These are phyloP conservation scores for Aspergillus sp. DNA, from an alignment of 2,329 filamentous ascomycete species.

Conservation along the genomic window DNA sequence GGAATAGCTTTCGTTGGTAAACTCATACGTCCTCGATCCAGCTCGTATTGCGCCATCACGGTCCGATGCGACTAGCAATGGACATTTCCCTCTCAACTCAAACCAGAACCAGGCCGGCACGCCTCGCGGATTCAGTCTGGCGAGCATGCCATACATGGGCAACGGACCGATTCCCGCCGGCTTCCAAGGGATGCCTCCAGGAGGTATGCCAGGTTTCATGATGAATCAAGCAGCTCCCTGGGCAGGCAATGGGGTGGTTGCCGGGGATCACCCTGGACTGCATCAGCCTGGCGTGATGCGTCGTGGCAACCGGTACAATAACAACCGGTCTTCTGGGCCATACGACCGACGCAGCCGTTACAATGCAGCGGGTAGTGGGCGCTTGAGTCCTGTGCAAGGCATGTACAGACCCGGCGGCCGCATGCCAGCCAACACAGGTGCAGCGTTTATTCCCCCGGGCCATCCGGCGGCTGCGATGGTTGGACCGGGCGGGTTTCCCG, in stretches of 20 bases:
- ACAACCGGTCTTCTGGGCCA: constrained; percentile 58
- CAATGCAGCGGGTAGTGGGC: constrained; percentile 42
- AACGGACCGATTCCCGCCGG: constrained; percentile 31
- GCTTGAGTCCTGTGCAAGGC: constrained; percentile 38
- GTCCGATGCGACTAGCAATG: constrained; percentile 90
- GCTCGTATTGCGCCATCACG: constrained; percentile 89
- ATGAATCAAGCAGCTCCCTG: constrained; percentile 21
- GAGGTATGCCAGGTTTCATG: constrained; percentile 29
- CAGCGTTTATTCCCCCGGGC: constrained; percentile 32
- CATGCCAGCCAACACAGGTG: constrained; percentile 23
- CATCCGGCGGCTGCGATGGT: constrained; percentile 34
- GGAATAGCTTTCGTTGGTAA: constrained; percentile 73
- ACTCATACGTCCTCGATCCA: constrained; percentile 89
- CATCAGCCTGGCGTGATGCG: constrained; percentile 62
- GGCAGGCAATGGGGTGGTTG: constrained; percentile 23
- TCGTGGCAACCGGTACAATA: constrained; percentile 57
- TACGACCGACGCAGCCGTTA: constrained; percentile 62
- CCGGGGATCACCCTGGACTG: constrained; percentile 34
- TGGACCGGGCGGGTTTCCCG: constrained; percentile 41
- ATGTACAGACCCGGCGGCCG: constrained; percentile 30
- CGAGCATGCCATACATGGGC: constrained; percentile 58
- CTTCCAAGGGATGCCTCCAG: constrained; percentile 26
- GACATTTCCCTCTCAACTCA: constrained; percentile 79
- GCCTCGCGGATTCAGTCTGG: constrained; percentile 82
- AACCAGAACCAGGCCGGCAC: constrained; percentile 73